A percentile compares a stretch with the other conserved stretches of the same genome.
Conservation (phyloP, 1,139 yeast species). For the Torulaspora globosa region DNA sequence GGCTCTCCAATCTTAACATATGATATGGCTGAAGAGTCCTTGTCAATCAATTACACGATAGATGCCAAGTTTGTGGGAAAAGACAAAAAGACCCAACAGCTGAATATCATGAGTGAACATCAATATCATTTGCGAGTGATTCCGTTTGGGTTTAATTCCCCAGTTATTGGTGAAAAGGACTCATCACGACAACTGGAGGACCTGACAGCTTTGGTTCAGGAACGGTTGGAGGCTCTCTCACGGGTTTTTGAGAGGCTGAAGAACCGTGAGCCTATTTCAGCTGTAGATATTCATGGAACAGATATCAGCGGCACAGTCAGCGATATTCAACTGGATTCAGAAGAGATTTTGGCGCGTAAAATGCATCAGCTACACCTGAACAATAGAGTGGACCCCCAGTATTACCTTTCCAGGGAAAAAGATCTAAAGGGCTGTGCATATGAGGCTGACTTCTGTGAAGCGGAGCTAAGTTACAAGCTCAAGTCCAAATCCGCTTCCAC, state of each 20-base stretch:
- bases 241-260: conserved; percentile 22
- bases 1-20: conserved; percentile 40
- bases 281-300: conserved; percentile 22
- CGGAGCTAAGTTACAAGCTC: conserved; percentile 19
- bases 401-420: conserved; percentile 11
- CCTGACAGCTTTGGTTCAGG: conserved; percentile 19
- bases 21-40: conserved; percentile 34
- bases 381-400: conserved; percentile 18
- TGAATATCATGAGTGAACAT: conserved; percentile 28
- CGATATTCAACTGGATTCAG: conserved; percentile 19
- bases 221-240: conserved; percentile 22
- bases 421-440: conserved; percentile 7
- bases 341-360: conserved; percentile 22
- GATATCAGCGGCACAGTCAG: conserved; percentile 26
- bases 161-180: conserved; percentile 22
- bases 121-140: conserved; percentile 37
- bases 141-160: conserved; percentile 37
- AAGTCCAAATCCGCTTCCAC: conserved; percentile 19
- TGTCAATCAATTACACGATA: conserved; percentile 35
- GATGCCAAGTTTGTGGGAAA: conserved; percentile 32
- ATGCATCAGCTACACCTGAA: conserved; percentile 23
- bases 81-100: conserved; percentile 21
- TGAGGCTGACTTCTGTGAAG: conserved; percentile 14
- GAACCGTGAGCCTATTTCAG: conserved; percentile 19
- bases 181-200: conserved; percentile 21